Conservation (phyloP, 2,329 filamentous ascomycete species). For the Penicillium sp. region DNA sequence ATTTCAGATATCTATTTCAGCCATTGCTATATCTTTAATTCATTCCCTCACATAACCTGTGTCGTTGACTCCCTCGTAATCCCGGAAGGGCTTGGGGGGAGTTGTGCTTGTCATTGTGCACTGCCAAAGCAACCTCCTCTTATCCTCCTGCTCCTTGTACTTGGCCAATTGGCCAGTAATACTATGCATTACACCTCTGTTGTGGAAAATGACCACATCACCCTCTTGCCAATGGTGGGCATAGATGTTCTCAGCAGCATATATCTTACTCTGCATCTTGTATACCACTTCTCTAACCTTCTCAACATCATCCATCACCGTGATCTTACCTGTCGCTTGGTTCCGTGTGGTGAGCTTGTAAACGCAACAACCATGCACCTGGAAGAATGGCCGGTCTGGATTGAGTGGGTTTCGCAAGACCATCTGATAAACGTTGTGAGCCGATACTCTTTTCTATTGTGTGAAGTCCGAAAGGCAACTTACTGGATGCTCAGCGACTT, state of each 20-base stretch:
- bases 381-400: slow-evolving; percentile 12
- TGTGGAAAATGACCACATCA: slow-evolving; percentile 17
- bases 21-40: background rate
- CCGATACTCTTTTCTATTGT: too few species aligned
- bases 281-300: slow-evolving; percentile 9
- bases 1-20: too few species aligned
- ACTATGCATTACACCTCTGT: slow-evolving; percentile 15
- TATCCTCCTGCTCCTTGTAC: slow-evolving; percentile 11
- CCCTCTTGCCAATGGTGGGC: slow-evolving; percentile 16
- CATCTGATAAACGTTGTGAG: slow-evolving; percentile 4
- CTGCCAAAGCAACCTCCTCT: slow-evolving; percentile 13
- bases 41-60: slow-evolving; percentile 5
- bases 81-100: slow-evolving; percentile 9
- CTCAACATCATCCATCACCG: slow-evolving; percentile 12
- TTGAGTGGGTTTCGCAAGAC: slow-evolving; percentile 13
- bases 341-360: slow-evolving; percentile 13
- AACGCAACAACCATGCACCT: slow-evolving; percentile 15
- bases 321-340: slow-evolving; percentile 6
- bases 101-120: slow-evolving; percentile 15
- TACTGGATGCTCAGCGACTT: slow-evolving; percentile 14
- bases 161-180: slow-evolving; percentile 15
- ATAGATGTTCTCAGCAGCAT: slow-evolving; percentile 14
- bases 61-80: slow-evolving; percentile 7
- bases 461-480: background rate
- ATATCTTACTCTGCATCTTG: slow-evolving; percentile 16